Evolutionary conservation across 2,329 filamentous ascomycete genomes (phyloP), one percentile per base, ranked within the genome.

Genomic region (Diaporthe citriasiana): DNA sequence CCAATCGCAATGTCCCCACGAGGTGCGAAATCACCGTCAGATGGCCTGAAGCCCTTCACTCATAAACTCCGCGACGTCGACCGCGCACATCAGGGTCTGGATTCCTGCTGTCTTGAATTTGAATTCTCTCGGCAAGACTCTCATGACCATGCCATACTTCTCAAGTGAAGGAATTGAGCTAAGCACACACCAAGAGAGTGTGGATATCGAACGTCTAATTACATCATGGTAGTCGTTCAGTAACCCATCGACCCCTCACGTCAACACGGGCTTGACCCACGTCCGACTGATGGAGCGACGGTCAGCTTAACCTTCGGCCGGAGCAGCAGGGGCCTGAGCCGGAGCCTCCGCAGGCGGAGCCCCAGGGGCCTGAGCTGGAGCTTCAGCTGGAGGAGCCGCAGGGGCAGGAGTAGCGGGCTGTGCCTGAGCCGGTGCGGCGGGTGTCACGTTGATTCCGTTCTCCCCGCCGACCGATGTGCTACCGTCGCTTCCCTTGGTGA

Each of bases 401-500:
- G 69, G 27, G 1, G 69, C 53, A 13, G 69, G 53, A 19, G 69
- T 40, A 71, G 69, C 69, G 27, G 70, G 33, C 63, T 42, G 53
- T 4, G 56, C 71, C 30, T 47, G 51, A 10, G 42, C 25, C 17
- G 53, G 53, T 19, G 73, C 70, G 13, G 65, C 51, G 17, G 73
- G 65, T 3, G 56, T 40, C 51, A 74, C 57, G 60, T 75, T 75
- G 68, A 75, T 75, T 0, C 74, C 74, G 33, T 56, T 75, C 17
- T 70, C 59, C 17, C 74, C 74, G 27, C 74, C 74, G 35, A 75
- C 74, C 63, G 72, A 74, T 35, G 42, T 71, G 25, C 72, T 74
- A 30, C 74, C 74, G 40, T 75, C 74, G 25, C 53, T 47, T 50
- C 66, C 73, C 59, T 73, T 45, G n/a, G 74, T 75, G 40, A 75